phyloP scores from a whole-genome alignment of 352 stramenopile genomes.

The Pythium apleroticum region DNA sequence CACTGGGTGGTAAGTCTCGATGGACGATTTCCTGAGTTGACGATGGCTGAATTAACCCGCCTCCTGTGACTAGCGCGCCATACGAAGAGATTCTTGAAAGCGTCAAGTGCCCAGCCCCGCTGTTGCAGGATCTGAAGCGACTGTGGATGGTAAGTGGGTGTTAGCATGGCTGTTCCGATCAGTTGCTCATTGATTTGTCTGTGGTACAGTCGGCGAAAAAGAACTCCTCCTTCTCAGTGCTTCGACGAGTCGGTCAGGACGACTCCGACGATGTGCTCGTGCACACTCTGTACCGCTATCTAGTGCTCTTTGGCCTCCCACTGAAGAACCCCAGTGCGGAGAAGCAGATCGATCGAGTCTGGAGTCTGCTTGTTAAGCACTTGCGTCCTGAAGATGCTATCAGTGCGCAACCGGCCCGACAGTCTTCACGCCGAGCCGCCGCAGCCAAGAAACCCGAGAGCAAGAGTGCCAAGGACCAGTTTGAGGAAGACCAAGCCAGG shows the following conservation, averaged over 20 bases:
- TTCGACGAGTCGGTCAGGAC: constrained; percentile 55
- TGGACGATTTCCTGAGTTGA: background rate
- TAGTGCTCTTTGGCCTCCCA: constrained; percentile 96
- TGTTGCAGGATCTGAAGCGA: constrained; percentile 81
- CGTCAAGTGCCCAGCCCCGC: constrained; percentile 86
- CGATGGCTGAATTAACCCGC: background rate
- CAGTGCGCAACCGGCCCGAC: constrained; percentile 18
- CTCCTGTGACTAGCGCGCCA: constrained; percentile 58
- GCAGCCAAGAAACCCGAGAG: constrained; percentile 2
- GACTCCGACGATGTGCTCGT: constrained; percentile 88
- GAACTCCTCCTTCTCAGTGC: constrained; percentile 62
- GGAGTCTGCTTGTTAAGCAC: constrained; percentile 60
- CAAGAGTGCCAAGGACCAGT: constrained; percentile 34
- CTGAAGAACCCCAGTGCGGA: constrained; percentile 43
- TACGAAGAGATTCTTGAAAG: constrained; percentile 98
- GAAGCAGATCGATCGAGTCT: constrained; percentile 50
- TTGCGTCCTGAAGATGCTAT: constrained; percentile 44
- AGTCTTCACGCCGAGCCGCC: constrained; percentile 18
- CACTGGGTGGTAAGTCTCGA: constrained; percentile 76
- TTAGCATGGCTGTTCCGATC: background rate
- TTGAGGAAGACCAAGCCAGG: constrained; percentile 37
- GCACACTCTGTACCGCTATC: constrained; percentile 95
- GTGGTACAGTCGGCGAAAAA: constrained; percentile 40
- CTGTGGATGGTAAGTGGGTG: constrained; percentile 82
- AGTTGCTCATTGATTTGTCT: background rate